Base-by-base conservation (phyloP, 108 stramenopile species). In the Thalassiosira profunda region DNA sequence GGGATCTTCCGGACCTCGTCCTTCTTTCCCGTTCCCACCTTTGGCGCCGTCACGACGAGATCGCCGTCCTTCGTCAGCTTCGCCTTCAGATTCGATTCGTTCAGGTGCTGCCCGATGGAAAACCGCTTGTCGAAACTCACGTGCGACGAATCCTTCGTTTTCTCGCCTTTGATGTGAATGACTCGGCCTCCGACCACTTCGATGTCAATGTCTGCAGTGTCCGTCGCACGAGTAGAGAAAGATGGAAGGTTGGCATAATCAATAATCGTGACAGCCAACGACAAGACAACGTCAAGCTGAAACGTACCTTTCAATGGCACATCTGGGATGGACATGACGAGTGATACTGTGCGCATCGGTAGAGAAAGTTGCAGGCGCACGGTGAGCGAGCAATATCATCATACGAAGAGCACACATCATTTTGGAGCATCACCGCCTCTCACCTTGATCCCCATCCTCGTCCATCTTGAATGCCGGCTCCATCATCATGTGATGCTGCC, bases 121-220 rank as follows among this genome's bases (percentile, higher is more conserved):
- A 58, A 70, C 5, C 57, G 23, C 17, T 70, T 70, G 35, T 70
- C 68, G 28, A 70, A 70, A 28, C 58, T 70, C 4, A 70, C 35
- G 20, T 58, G 68, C n/a, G 68, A 70, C 3, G 46, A 26, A 23
- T 35, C 34, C 20, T 46, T 70, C 11, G 3, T 58, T 20, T 58
- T 37, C n/a, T 36, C 57, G 23, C 68, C 68, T 21, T 49, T 23
- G 18, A 70, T 58, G 51, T 70, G 68, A 18, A 70, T 33, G 23
- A 70, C 41, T 40, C 57, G 58, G 7, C 47, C 68, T 4, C 57
- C 68, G 18, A 70, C 37, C 45, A 70, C 68, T 58, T 70, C 68
- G 51, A 70, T 70, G 28, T 48, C 40, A 24, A 70, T 70, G 51
- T 58, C n/a, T n/a, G n/a, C n/a, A n/a, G n/a, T n/a, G n/a, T n/a